Evolutionary conservation across 371 early-diverging fungal species (phyloP), one percentile per base, ranked within the genome.

Genomic region (Coelomomyces lativittatus): DNA sequence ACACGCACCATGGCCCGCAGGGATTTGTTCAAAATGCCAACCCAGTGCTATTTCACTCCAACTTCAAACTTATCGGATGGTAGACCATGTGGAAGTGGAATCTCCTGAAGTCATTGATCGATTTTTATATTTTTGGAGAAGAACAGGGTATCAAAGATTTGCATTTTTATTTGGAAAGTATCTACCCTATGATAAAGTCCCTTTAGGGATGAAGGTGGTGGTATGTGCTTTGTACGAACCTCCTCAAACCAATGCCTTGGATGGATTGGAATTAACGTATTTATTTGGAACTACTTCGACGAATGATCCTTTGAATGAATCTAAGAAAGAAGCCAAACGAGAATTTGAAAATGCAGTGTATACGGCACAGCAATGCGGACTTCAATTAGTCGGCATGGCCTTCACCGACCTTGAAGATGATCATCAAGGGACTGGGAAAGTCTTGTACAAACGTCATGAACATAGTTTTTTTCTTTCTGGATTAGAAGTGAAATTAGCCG

Each of bases 1-100:
- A 0, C 93, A 93, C 60, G 79, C 80, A 8, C 81, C 88, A 43
- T 92, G 86, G 82, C 93, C 93, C 3, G 81, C 72, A 47, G 85
- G 91, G 29, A 91, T 96, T 49, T 96, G 96, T 67, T 84, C 90
- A 15, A 91, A 92, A 56, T 96, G 96, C 54, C 96, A 96, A 56
- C 96, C 96, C 8, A 81, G 85, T 45, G 87, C 96, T 2, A 78
- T 92, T 32, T 83, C 89, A 1, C 60, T 96, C 39, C 85, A 88
- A 53, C 70, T 75, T 4, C 59, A 91, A 83, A 60, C 71, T 24
- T 98, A 88, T 64, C 81, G 99, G 43, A 81, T 91, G 80, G 91
- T 97, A 3, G 99, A 99, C 59, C 96, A 98, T 60, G 81, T 99
- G 30, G 97, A 97, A 64, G 93, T 99, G 62, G 86, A 95, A n/a